Evolutionary conservation across 78 protist genomes (phyloP).

Genomic region (Emiliania huxleyi): DNA sequence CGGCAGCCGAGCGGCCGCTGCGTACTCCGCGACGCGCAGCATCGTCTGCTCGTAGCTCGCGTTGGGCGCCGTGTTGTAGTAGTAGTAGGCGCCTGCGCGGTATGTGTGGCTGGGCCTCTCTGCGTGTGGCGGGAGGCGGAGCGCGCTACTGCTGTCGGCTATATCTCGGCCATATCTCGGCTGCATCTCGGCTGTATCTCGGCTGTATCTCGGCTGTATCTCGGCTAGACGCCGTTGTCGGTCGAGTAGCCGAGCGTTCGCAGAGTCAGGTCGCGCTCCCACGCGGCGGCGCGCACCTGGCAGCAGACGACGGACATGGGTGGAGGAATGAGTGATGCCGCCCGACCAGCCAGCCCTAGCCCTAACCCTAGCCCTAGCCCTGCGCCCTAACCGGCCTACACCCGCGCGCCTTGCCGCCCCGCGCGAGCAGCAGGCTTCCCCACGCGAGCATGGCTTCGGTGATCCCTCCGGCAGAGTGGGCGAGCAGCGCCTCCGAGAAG

Average conservation of each 20-base stretch:
- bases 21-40: constrained; percentile 6
- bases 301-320: no score
- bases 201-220: no score
- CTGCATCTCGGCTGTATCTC: no score
- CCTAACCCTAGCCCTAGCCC: not conserved
- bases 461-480: not conserved
- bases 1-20: not conserved
- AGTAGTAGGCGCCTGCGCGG: constrained; percentile 48
- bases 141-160: no score
- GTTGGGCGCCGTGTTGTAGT: constrained; percentile 49
- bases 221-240: constrained; percentile 28
- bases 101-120: no score
- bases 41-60: constrained; percentile 43
- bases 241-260: constrained; percentile 54
- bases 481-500: not conserved
- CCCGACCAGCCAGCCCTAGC: not conserved
- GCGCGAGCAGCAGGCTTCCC: no score
- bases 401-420: no score
- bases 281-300: not conserved
- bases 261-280: constrained; percentile 25
- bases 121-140: no score
- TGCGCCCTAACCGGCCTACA: not conserved
- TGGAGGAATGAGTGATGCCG: constrained; percentile 43
- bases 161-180: no score
- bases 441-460: no score